Percentiles rank a stretch among this genome's conserved stretches.
These are phyloP conservation scores for Talaromyces funiculosus DNA, from an alignment of 2,329 filamentous ascomycete genomes.

Conservation along the genomic window DNA sequence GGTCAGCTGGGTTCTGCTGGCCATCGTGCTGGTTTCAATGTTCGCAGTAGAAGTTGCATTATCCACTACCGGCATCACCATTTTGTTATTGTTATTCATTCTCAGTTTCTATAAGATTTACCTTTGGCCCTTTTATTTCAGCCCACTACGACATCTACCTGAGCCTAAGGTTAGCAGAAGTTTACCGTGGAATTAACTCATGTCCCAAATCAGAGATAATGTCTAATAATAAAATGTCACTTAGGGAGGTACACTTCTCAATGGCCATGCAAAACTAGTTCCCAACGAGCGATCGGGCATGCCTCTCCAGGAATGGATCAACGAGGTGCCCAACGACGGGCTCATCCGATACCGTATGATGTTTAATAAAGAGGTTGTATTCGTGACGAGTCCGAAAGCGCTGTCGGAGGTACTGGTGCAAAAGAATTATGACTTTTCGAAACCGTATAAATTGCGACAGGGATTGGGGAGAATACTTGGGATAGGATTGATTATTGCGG, in stretches of 20 bases:
- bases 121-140: not conserved
- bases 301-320: constrained; percentile 11
- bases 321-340: constrained; percentile 8
- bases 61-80: not conserved
- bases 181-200: no score
- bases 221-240: not conserved
- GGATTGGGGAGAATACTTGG: constrained; percentile 20
- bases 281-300: constrained; percentile 8
- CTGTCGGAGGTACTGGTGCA: constrained; percentile 7
- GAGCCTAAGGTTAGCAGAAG: not conserved
- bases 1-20: not conserved
- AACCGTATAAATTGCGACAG: constrained; percentile 3
- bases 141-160: not conserved
- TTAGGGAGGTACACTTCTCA: constrained; percentile 5
- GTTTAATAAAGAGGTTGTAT: constrained; percentile 5
- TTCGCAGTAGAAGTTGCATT: not conserved
- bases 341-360: constrained; percentile 7
- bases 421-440: constrained; percentile 9
- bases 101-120: not conserved
- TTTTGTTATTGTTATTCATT: not conserved
- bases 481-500: constrained; percentile 55
- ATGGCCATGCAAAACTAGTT: constrained; percentile 3
- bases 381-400: constrained; percentile 7
- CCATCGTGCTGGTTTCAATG: not conserved
- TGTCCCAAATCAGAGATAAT: not conserved